These are phyloP conservation scores for Proliferodiscus dingleyae DNA, from an alignment of 2,329 filamentous ascomycete genomes.

Conservation along the genomic window DNA sequence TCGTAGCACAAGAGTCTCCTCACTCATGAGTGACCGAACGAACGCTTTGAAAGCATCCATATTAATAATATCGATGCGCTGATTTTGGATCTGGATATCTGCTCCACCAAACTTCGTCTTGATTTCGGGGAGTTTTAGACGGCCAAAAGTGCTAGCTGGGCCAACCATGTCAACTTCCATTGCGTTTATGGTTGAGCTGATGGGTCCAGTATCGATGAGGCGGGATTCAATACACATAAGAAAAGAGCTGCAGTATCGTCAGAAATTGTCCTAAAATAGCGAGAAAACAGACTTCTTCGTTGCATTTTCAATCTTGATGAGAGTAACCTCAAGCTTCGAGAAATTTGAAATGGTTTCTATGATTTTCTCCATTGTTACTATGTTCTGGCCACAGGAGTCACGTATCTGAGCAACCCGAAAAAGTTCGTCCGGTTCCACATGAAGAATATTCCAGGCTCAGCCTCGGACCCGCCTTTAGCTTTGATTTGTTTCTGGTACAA, in stretches of 20 bases:
- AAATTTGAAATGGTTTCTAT: constrained; percentile 9
- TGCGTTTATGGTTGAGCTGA: constrained; percentile 8
- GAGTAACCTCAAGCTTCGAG: constrained; percentile 10
- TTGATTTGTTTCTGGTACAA: too few relatives aligned
- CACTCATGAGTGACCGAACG: constrained; percentile 7
- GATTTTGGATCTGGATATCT: constrained; percentile 6
- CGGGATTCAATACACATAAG: constrained; percentile 7
- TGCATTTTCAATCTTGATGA: constrained; percentile 16
- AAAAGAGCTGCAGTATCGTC: constrained; percentile 12
- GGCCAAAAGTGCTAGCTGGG: constrained; percentile 5
- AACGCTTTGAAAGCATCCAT: constrained; percentile 11
- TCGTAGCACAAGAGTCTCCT: constrained; percentile 6
- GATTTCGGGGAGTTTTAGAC: constrained; percentile 10
- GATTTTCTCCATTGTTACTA: constrained; percentile 10
- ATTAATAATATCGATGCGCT: constrained; percentile 11
- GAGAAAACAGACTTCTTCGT: constrained; percentile 8
- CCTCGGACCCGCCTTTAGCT: too few relatives aligned
- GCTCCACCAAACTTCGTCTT: constrained; percentile 8
- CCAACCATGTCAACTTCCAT: constrained; percentile 13
- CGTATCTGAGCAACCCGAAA: too few relatives aligned
- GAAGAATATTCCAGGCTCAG: too few relatives aligned
- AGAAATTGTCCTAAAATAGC: too few relatives aligned
- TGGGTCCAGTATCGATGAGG: constrained; percentile 10
- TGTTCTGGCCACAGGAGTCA: neutral
- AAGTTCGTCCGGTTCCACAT: too few relatives aligned